These are phyloP conservation scores for Cadophora malorum DNA, from an alignment of 2,329 filamentous ascomycete genomes.

Conservation along the genomic window DNA sequence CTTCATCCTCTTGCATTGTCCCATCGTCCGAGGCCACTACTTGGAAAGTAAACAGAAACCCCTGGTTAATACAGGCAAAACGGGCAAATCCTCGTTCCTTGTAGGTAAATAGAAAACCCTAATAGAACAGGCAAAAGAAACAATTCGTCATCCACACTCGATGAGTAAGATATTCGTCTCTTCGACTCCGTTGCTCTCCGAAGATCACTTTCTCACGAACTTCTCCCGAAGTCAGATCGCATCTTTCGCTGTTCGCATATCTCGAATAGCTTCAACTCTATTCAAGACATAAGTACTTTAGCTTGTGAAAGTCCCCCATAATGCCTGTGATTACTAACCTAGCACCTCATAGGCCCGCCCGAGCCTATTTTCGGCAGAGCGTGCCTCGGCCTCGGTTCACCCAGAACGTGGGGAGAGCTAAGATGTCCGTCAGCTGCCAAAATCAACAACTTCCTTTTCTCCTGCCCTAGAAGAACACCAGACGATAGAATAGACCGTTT, in stretches of 20 bases:
- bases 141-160: neutral
- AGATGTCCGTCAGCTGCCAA: conserved; percentile 11
- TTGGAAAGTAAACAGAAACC: too few species aligned
- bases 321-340: conserved; percentile 7
- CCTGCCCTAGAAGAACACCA: conserved; percentile 9
- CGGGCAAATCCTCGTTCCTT: too few species aligned
- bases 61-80: too few species aligned
- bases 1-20: neutral
- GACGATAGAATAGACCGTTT: conserved; percentile 28
- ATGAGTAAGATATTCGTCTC: neutral
- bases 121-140: neutral
- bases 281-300: neutral
- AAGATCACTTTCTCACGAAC: neutral
- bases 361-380: conserved; percentile 6
- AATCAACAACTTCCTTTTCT: conserved; percentile 12
- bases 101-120: neutral
- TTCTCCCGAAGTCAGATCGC: neutral
- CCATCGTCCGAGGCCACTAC: neutral
- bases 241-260: neutral
- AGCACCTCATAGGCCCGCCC: neutral
- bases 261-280: neutral
- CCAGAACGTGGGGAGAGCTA: conserved; percentile 13
- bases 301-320: conserved; percentile 2
- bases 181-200: neutral
- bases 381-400: conserved; percentile 5